Percentiles rank a stretch among this genome's conserved stretches.
These are phyloP conservation scores for Marasmius oreades DNA, from an alignment of 1,284 basidiomycete species.

Conservation along the genomic window DNA sequence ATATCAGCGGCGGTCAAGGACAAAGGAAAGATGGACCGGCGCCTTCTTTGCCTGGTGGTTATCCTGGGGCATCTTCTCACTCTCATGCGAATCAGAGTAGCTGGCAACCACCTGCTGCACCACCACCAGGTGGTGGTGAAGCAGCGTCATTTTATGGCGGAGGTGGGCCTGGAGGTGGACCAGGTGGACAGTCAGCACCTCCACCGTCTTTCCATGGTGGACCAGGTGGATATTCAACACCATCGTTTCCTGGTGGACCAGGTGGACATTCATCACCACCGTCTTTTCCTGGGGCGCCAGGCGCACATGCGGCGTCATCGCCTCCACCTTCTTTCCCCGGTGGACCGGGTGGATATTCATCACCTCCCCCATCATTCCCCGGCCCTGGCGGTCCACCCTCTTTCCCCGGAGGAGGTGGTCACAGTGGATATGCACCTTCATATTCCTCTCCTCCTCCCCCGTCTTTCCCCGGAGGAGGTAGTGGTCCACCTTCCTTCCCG, in stretches of 20 bases:
- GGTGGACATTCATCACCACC: slow-evolving; percentile 21
- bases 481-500: slow-evolving; percentile 9
- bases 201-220: slow-evolving; percentile 18
- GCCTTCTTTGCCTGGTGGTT: neutral
- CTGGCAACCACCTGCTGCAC: neutral
- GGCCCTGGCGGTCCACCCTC: slow-evolving; percentile 12
- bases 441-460: slow-evolving; percentile 13
- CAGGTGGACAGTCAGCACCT: slow-evolving; percentile 24
- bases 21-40: slow-evolving; percentile 9
- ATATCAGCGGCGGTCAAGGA: slow-evolving; percentile 10
- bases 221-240: too few species aligned
- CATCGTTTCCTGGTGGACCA: too few species aligned
- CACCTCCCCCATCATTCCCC: too few species aligned
- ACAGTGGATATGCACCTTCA: slow-evolving; percentile 4
- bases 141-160: slow-evolving; percentile 27
- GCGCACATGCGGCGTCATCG: slow-evolving; percentile 12
- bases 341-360: too few species aligned
- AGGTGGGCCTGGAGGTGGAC: neutral
- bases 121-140: slow-evolving; percentile 20
- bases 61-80: slow-evolving; percentile 3
- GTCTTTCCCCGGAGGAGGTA: slow-evolving; percentile 24
- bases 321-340: slow-evolving; percentile 21
- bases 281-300: slow-evolving; percentile 21
- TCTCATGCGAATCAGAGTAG: neutral
- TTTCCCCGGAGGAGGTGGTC: slow-evolving; percentile 17